phyloP scores from a whole-genome alignment of 176 grass and related monocot species.

The Oryza australiensis region DNA sequence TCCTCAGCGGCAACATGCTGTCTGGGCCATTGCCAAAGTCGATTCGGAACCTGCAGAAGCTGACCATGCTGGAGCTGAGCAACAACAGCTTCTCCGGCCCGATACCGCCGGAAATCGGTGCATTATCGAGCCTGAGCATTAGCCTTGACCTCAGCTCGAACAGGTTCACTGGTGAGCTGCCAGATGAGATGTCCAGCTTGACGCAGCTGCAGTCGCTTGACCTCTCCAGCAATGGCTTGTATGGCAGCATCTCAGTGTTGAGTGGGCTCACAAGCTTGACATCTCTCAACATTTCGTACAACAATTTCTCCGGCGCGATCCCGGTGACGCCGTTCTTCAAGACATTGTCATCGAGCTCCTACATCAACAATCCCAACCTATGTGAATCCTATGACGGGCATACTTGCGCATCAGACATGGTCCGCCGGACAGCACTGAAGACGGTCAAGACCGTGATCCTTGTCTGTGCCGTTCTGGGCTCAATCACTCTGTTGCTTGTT shows the following conservation, averaged over 20 bases:
- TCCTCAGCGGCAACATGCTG: constrained; percentile 66
- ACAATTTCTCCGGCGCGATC: constrained; percentile 96
- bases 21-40: constrained; percentile 59
- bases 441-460: constrained; percentile 61
- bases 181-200: constrained; percentile 73
- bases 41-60: constrained; percentile 78
- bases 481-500: constrained; percentile 50
- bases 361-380: constrained; percentile 59
- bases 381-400: constrained; percentile 81
- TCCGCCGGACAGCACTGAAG: constrained; percentile 66
- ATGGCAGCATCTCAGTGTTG: constrained; percentile 70
- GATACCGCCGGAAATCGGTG: constrained; percentile 61
- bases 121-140: constrained; percentile 77
- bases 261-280: constrained; percentile 74
- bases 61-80: constrained; percentile 83
- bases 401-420: constrained; percentile 62
- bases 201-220: constrained; percentile 85
- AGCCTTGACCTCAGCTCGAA: constrained; percentile 83
- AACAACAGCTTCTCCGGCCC: constrained; percentile 62
- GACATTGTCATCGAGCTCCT: constrained; percentile 65
- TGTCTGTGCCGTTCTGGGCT: constrained; percentile 59
- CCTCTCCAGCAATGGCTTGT: constrained; percentile 68
- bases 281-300: constrained; percentile 86
- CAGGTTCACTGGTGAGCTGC: constrained; percentile 71
- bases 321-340: constrained; percentile 81